Evolutionary conservation across 2,329 filamentous ascomycete species (phyloP), one percentile per base, ranked within the genome.

Genomic region (Pseudopyrenochaeta lycopersici): DNA sequence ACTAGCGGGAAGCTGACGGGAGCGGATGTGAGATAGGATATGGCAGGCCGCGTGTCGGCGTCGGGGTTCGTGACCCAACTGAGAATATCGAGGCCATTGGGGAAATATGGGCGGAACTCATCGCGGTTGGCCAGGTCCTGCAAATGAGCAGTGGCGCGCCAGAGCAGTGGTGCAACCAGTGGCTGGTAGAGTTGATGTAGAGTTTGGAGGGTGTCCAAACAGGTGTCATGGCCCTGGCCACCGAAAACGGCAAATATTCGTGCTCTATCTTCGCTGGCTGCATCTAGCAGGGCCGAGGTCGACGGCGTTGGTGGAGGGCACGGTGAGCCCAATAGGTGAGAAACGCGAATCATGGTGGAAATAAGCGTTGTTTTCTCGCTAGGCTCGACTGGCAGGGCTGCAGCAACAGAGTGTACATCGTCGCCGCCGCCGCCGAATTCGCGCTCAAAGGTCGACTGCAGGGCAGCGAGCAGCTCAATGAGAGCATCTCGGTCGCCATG

Each of bases 191-290:
- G 54, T 93, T 97, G 68, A 84, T 88, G 81, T 94, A 94, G 53
- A 98, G 85, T 76, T 96, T 90, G 51, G 95, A 88, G 58, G 99
- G 85, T 81, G 65, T 99, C 94, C 71, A 99, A 99, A 80, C 99
- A 99, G 79, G 99, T 95, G 78, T 99, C 94, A 77, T 99, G 99
- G 67, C 95, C 95, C 77, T 99, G 95, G 6, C 95, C 95, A 55
- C 95, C 95, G 64, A 98, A 97, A 58, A 99, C 92, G 62, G 89
- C 93, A 81, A 97, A 99, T 55, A 99, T 86, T 66, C 87, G 89
- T 48, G 93, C 93, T 50, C 88, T 88, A 58, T 87, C 89, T 59
- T 97, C 93, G 42, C 90, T 88, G 7, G 92, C 92, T 45, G 95
- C 94, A 64, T 95, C 87, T 72, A 97, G 86, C 41, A 99, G 85